These are phyloP conservation scores for Begonia loranthoides DNA, from an alignment of 306 rosid genomes.

Conservation along the genomic window DNA sequence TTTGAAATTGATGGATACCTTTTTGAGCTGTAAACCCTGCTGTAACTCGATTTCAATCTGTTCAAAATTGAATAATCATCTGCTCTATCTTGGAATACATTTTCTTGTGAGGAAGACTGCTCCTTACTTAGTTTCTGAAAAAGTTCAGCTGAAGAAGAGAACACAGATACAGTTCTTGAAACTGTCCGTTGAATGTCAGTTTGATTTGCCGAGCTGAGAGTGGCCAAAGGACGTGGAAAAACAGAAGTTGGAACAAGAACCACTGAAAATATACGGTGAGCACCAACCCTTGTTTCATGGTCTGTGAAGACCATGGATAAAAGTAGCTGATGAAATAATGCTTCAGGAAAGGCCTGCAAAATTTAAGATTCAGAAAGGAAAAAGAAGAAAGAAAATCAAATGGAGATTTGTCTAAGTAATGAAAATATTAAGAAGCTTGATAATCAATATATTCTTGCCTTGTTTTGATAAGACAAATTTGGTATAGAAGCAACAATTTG, in stretches of 20 bases:
- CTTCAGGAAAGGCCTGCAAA: constrained; percentile 32
- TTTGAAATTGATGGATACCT: constrained; percentile 10
- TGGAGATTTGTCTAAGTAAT: constrained; percentile 3
- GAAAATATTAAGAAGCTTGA: constrained; percentile 12
- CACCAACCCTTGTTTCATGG: constrained; percentile 73
- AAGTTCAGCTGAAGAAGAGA: constrained; percentile 87
- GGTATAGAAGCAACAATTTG: constrained; percentile 31
- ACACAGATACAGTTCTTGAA: constrained; percentile 77
- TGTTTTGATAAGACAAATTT: constrained; percentile 24
- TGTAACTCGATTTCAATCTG: constrained; percentile 52
- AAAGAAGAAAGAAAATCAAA: not conserved
- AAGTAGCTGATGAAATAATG: constrained; percentile 33
- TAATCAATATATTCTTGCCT: constrained; percentile 20
- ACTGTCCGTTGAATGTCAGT: constrained; percentile 48
- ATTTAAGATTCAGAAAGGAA: not conserved
- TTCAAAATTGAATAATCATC: constrained; percentile 33
- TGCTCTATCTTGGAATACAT: constrained; percentile 21
- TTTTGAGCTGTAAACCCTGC: constrained; percentile 30
- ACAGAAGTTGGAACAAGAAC: constrained; percentile 78
- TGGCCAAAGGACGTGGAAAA: constrained; percentile 30
- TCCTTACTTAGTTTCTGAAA: constrained; percentile 67
- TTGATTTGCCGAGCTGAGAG: constrained; percentile 27
- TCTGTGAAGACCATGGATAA: constrained; percentile 86
- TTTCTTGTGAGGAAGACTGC: constrained; percentile 42
- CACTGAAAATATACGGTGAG: constrained; percentile 78